phyloP scores from a whole-genome alignment of 1,139 yeast genomes.

The Scheffersomyces illinoinensis region DNA sequence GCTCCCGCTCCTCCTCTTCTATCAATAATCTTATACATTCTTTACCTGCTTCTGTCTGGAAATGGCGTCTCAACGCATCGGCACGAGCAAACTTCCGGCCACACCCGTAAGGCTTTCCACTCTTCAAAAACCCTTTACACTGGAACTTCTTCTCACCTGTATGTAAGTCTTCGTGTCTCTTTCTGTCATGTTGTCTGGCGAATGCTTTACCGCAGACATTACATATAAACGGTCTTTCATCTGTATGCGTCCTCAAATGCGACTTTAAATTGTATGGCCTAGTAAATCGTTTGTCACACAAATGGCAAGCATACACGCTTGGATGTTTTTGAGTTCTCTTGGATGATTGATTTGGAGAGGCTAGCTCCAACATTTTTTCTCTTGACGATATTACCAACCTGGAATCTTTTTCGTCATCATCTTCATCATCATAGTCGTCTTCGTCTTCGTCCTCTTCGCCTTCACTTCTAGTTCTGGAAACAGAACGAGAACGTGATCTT shows the following conservation, averaged over 20 bases:
- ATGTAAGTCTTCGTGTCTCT: slow-evolving; percentile 91
- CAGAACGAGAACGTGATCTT: slow-evolving; percentile 15
- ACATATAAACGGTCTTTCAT: slow-evolving; percentile 89
- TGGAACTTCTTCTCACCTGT: slow-evolving; percentile 87
- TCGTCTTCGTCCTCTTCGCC: slow-evolving; percentile 13
- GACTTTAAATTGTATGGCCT: slow-evolving; percentile 91
- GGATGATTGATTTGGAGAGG: slow-evolving; percentile 49
- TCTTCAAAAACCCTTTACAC: slow-evolving; percentile 72
- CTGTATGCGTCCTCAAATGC: slow-evolving; percentile 90
- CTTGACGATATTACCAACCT: slow-evolving; percentile 32
- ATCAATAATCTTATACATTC: slow-evolving; percentile 74
- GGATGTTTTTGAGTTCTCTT: slow-evolving; percentile 75
- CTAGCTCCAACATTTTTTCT: slow-evolving; percentile 65
- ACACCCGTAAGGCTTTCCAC: slow-evolving; percentile 82
- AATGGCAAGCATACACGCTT: slow-evolving; percentile 75
- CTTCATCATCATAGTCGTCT: slow-evolving; percentile 11
- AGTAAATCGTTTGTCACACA: slow-evolving; percentile 86
- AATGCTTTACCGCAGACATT: slow-evolving; percentile 88
- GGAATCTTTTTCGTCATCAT: slow-evolving; percentile 3
- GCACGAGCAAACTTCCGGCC: slow-evolving; percentile 92
- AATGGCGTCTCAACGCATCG: slow-evolving; percentile 91
- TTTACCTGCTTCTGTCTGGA: slow-evolving; percentile 90
- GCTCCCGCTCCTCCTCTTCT: slow-evolving; percentile 61
- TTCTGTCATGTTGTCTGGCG: slow-evolving; percentile 93
- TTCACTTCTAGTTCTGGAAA: slow-evolving; percentile 12